Evolutionary conservation across 2,329 filamentous ascomycete genomes (phyloP).

Genomic region (Penicillium brevicompactum): DNA sequence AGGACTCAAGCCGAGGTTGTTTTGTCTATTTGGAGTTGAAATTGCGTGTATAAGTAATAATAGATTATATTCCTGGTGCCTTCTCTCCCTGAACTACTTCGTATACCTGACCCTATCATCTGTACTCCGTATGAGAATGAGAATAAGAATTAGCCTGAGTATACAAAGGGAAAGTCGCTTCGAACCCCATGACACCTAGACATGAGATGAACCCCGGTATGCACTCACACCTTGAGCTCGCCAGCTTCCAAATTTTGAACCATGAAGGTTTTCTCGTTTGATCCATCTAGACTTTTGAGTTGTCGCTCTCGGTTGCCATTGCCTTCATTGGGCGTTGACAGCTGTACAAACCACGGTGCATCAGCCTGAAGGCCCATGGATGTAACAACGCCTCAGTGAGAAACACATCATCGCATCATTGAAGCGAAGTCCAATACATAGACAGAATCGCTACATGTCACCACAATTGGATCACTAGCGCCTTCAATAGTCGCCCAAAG

Average conservation of each 20-base stretch:
- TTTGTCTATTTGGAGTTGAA: background rate
- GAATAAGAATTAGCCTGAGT: too few species aligned
- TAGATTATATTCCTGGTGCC: background rate
- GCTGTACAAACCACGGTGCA: background rate
- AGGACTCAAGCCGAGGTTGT: background rate
- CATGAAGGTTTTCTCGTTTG: background rate
- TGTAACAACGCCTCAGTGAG: background rate
- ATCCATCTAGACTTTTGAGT: background rate
- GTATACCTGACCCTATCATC: background rate
- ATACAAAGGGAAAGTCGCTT: background rate
- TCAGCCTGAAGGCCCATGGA: background rate
- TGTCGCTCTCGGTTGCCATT: background rate
- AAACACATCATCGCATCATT: background rate
- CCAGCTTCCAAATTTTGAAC: background rate
- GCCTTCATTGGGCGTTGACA: background rate
- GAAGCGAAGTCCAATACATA: background rate
- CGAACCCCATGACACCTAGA: background rate
- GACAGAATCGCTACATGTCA: background rate
- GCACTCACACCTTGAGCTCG: background rate
- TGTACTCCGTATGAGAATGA: too few species aligned
- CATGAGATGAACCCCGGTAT: background rate
- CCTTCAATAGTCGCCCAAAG: background rate
- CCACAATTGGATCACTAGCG: background rate
- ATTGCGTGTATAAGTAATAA: constrained; percentile 11
- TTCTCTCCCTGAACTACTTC: too few species aligned